Evolutionary conservation across 2,329 filamentous ascomycete species (phyloP), one percentile per base, ranked within the genome.

Genomic region (Hypocreales sp.): DNA sequence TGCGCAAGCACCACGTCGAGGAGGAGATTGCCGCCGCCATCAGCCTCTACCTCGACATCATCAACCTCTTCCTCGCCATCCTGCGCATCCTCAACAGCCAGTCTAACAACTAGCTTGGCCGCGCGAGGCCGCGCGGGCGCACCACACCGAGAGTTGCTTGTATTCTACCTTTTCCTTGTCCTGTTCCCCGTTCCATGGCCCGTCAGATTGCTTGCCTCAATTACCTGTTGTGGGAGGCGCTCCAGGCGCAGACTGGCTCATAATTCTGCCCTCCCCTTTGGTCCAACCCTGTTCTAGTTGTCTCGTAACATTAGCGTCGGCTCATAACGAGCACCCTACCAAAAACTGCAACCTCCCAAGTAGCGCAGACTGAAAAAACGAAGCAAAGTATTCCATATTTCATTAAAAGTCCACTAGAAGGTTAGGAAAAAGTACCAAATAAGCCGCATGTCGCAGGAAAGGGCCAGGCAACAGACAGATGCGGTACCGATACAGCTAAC

Each of bases 1-100:
- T 98, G 71, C 73, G 86, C 46, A 81, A 93, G 54, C 90, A 94
- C 57, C 87, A 95, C 47, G 83, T 94, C 28, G 90, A 98, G 58
- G 87, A 94, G 67, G 86, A 94, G 64, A 94, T 95, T 49, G 84
- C 86, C 6, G 87, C 87, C 26, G 77, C 82, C 8, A 93, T 98
- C 53, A 90, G 81, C 48, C 67, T 98, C 26, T 98, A 98, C 52
- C 68, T 98, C 26, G 87, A 95, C 52, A 75, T 95, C 38, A 82
- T 95, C 62, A 98, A 98, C 67, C 56, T 98, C 40, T 98, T 98
- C 72, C 64, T 98, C 40, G 79, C 83, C 28, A 98, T 98, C 46
- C 64, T 98, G 47, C 71, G 90, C 47, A 95, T 98, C 42, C 64
- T 98, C 46, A 98, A 98, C 65, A 92, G 79, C 61, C 82, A 93